A percentile compares a stretch with the other conserved stretches of the same genome.
These are phyloP conservation scores for Penicillium angulare DNA, from an alignment of 495 filamentous ascomycete genomes.

Conservation along the genomic window DNA sequence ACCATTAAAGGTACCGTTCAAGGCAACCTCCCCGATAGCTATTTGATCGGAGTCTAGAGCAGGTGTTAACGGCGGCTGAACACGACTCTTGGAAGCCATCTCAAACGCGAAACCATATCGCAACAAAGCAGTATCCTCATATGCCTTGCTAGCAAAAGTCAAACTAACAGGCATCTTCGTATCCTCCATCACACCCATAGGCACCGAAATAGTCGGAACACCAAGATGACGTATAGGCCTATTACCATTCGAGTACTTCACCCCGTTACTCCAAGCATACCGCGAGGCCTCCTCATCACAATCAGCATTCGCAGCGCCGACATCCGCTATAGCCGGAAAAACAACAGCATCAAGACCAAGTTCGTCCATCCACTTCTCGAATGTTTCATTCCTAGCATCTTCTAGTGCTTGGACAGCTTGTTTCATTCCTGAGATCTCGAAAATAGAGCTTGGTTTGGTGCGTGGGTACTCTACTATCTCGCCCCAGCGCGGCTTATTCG, in stretches of 20 bases:
- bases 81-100: slow-evolving; percentile 22
- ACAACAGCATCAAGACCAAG: slow-evolving; percentile 33
- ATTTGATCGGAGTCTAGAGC: slow-evolving; percentile 28
- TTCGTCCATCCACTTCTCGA: slow-evolving; percentile 36
- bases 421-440: slow-evolving; percentile 23
- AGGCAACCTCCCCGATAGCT: neutral
- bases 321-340: slow-evolving; percentile 33
- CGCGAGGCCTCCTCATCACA: slow-evolving; percentile 20
- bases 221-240: slow-evolving; percentile 35
- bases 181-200: slow-evolving; percentile 39
- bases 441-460: slow-evolving; percentile 23
- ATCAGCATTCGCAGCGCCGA: slow-evolving; percentile 32
- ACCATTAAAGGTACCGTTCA: neutral
- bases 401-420: slow-evolving; percentile 31
- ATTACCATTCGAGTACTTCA: slow-evolving; percentile 39
- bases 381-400: slow-evolving; percentile 27
- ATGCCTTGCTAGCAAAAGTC: slow-evolving; percentile 36
- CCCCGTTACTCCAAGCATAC: slow-evolving; percentile 35
- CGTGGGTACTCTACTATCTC: slow-evolving; percentile 36
- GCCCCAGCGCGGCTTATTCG: slow-evolving; percentile 29
- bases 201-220: slow-evolving; percentile 35
- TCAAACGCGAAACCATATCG: slow-evolving; percentile 35
- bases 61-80: slow-evolving; percentile 21
- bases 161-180: slow-evolving; percentile 35
- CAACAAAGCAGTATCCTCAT: slow-evolving; percentile 29